phyloP scores from a whole-genome alignment of 108 stramenopile genomes.

The Cyclotella atomus region DNA sequence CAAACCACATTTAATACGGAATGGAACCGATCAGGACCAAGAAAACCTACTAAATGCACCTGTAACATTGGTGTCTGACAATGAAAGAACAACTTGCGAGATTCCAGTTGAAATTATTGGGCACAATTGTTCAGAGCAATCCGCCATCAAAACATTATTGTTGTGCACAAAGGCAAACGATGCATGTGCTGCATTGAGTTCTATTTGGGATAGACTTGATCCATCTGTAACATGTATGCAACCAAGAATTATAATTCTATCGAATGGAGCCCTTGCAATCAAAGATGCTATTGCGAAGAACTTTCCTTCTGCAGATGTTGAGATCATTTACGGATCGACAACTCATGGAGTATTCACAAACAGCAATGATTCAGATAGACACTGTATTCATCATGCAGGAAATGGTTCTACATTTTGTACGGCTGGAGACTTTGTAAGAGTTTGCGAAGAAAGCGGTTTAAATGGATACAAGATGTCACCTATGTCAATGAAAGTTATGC shows the following conservation, averaged over 20 bases:
- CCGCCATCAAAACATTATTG: slow-evolving; percentile 27
- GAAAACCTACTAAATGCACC: slow-evolving; percentile 11
- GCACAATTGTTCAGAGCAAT: neutral
- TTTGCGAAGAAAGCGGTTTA: slow-evolving; percentile 22
- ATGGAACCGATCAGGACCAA: neutral
- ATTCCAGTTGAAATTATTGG: slow-evolving; percentile 31
- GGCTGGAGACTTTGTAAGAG: slow-evolving; percentile 20
- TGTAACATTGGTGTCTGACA: neutral
- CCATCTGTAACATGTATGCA: neutral
- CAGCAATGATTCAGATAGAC: neutral
- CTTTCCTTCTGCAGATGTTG: slow-evolving; percentile 6
- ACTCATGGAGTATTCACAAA: slow-evolving; percentile 43
- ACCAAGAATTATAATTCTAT: slow-evolving; percentile 42
- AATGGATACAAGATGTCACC: slow-evolving; percentile 7
- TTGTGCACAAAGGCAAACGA: slow-evolving; percentile 53
- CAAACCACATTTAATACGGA: slow-evolving; percentile 3
- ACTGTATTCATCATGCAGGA: slow-evolving; percentile 43
- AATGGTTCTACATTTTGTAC: slow-evolving; percentile 35
- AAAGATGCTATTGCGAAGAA: slow-evolving; percentile 35
- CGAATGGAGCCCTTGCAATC: slow-evolving; percentile 49
- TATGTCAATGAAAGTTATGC: slow-evolving; percentile 49
- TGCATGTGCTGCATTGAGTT: slow-evolving; percentile 25
- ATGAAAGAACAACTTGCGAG: slow-evolving; percentile 10
- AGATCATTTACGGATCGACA: slow-evolving; percentile 39
- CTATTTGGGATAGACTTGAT: slow-evolving; percentile 31